phyloP scores from a whole-genome alignment of 116 monocot species.

The Posidonia oceanica region DNA sequence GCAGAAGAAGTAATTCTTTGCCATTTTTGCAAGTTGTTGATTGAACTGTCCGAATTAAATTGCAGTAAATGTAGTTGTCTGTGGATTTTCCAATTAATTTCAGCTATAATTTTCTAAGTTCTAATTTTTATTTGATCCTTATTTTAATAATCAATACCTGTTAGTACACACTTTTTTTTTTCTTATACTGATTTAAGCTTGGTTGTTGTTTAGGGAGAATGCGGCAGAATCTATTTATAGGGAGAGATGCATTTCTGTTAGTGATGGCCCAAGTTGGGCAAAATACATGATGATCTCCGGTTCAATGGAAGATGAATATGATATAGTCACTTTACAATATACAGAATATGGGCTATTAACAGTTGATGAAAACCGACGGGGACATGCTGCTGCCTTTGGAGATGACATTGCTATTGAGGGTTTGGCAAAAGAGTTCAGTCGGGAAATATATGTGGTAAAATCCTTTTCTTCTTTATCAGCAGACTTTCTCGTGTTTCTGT shows the following conservation, averaged over 20 bases:
- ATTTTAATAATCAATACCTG: too few relatives aligned
- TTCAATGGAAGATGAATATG: constrained; percentile 55
- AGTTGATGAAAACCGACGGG: constrained; percentile 71
- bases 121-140: too few relatives aligned
- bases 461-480: too few relatives aligned
- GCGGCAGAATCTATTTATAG: constrained; percentile 77
- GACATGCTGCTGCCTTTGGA: constrained; percentile 82
- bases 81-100: too few relatives aligned
- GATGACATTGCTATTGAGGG: constrained; percentile 91
- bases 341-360: constrained; percentile 77
- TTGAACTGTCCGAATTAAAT: too few relatives aligned
- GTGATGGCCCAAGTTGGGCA: constrained; percentile 64
- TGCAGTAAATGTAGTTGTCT: too few relatives aligned
- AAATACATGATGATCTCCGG: constrained; percentile 92
- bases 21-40: too few relatives aligned
- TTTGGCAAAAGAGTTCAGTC: constrained; percentile 74
- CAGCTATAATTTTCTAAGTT: too few relatives aligned
- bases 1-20: too few relatives aligned
- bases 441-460: constrained; percentile 79
- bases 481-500: too few relatives aligned
- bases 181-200: too few relatives aligned
- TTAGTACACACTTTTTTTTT: too few relatives aligned
- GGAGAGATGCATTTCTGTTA: constrained; percentile 62
- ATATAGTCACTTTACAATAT: constrained; percentile 83
- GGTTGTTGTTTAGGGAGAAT: constrained; percentile 34